These are phyloP conservation scores for Globisporangium lucens DNA, from an alignment of 352 stramenopile species.

Conservation along the genomic window DNA sequence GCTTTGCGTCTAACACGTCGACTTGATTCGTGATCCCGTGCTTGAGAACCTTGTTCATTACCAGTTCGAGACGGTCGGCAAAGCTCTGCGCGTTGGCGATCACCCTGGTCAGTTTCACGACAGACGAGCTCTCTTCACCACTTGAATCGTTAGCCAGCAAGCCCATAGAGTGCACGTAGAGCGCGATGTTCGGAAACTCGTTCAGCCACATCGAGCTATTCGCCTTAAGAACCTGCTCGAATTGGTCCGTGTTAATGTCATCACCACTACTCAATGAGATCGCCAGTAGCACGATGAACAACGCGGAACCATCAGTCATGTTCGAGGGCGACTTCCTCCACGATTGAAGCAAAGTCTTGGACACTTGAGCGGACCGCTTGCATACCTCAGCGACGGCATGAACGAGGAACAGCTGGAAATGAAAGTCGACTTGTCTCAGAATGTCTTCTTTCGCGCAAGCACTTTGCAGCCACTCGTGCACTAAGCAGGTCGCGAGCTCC, in stretches of 20 bases:
- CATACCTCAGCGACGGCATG: slow-evolving; percentile 21
- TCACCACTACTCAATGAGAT: slow-evolving; percentile 1
- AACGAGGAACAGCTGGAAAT: slow-evolving; percentile 27
- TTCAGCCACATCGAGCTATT: slow-evolving; percentile 40
- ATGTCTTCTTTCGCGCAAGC: not conserved
- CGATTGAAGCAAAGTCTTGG: slow-evolving; percentile 9
- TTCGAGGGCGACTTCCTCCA: not conserved
- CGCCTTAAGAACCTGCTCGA: slow-evolving; percentile 13
- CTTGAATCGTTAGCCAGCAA: not conserved
- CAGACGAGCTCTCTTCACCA: not conserved
- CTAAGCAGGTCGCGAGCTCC: slow-evolving; percentile 9
- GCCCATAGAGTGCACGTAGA: slow-evolving; percentile 13
- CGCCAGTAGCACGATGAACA: slow-evolving; percentile 26
- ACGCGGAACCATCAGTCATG: not conserved
- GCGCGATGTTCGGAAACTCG: slow-evolving; percentile 17
- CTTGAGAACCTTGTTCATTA: slow-evolving; percentile 19
- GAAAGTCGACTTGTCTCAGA: not conserved
- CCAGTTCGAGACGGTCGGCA: not conserved
- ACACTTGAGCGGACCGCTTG: slow-evolving; percentile 1
- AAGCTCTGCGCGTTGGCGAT: slow-evolving; percentile 15
- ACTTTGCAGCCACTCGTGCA: slow-evolving; percentile 5
- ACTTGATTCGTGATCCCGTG: slow-evolving; percentile 22
- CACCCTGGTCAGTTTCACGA: slow-evolving; percentile 1
- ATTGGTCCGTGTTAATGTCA: slow-evolving; percentile 4
- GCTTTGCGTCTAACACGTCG: slow-evolving; percentile 23